Percentiles rank a stretch among this genome's conserved stretches.
Conservation (phyloP, 164 flowering plant species). For the Magnolia officinalis region DNA sequence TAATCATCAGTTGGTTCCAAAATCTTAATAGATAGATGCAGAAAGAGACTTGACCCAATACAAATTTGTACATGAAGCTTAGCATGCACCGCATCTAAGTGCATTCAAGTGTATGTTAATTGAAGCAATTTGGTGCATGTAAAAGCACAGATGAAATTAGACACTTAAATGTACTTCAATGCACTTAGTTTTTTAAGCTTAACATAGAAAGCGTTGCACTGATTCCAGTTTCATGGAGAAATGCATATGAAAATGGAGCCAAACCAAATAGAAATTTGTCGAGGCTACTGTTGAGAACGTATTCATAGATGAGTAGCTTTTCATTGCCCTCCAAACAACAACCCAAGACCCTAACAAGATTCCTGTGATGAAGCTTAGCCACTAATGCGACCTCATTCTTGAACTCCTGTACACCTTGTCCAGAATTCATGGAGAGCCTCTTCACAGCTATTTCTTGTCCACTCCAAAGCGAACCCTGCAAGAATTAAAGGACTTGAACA, state of each 20-base stretch:
- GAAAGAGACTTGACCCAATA: too few species aligned
- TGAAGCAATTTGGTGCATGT: too few species aligned
- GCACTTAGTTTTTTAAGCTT: too few species aligned
- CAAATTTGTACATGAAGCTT: too few species aligned
- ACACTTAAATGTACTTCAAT: too few species aligned
- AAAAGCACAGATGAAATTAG: too few species aligned
- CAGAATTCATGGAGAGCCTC: slow-evolving; percentile 20
- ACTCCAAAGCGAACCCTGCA: slow-evolving; percentile 28
- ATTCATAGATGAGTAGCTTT: slow-evolving; percentile 42
- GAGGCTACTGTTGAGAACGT: slow-evolving; percentile 40
- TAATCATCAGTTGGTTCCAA: too few species aligned
- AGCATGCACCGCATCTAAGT: too few species aligned
- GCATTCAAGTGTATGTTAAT: too few species aligned
- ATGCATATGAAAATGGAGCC: neutral
- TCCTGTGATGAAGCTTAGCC: slow-evolving; percentile 43
- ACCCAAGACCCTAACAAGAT: slow-evolving; percentile 40
- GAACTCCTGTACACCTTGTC: slow-evolving; percentile 26
- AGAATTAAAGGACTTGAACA: neutral
- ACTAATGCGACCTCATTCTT: slow-evolving; percentile 34
- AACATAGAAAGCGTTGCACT: too few species aligned
- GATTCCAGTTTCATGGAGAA: too few species aligned
- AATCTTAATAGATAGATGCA: too few species aligned
- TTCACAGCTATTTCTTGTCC: slow-evolving; percentile 39
- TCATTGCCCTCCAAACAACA: slow-evolving; percentile 29
- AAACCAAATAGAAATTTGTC: slow-evolving; percentile 37